These are phyloP conservation scores for Catharanthus roseus DNA, from an alignment of 257 asterid genomes.

Conservation along the genomic window DNA sequence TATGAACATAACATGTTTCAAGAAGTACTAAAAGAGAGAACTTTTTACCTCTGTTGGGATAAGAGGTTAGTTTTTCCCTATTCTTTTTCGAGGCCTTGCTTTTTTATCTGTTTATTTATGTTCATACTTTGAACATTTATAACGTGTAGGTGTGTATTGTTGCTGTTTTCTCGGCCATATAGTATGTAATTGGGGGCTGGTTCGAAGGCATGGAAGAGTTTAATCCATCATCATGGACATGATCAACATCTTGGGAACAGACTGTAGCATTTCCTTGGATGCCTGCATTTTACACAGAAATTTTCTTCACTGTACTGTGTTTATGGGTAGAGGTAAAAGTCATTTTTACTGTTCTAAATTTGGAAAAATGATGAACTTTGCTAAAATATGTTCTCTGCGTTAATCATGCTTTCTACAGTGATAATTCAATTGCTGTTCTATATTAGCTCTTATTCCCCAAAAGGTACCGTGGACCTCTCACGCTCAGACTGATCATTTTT, in stretches of 20 bases:
- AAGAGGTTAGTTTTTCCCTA: slow-evolving; percentile 42
- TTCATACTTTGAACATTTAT: slow-evolving; percentile 12
- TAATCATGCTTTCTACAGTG: neutral
- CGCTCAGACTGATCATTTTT: no score
- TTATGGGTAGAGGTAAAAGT: slow-evolving; percentile 66
- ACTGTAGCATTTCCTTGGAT: slow-evolving; percentile 63
- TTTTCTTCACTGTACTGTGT: slow-evolving; percentile 69
- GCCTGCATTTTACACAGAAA: slow-evolving; percentile 77
- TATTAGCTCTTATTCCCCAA: neutral
- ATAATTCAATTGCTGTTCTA: neutral
- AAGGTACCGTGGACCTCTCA: no score
- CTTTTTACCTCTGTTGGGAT: slow-evolving; percentile 67
- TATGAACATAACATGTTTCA: slow-evolving; percentile 69
- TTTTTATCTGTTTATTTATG: slow-evolving; percentile 6
- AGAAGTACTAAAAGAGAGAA: slow-evolving; percentile 52
- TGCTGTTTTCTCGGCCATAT: slow-evolving; percentile 54
- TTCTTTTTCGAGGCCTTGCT: slow-evolving; percentile 2
- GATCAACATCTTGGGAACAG: slow-evolving; percentile 29
- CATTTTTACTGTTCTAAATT: neutral
- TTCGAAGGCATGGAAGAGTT: slow-evolving; percentile 31
- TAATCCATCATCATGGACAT: slow-evolving; percentile 50
- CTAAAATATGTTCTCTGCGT: neutral
- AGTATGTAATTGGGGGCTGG: slow-evolving; percentile 48
- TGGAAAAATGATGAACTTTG: neutral
- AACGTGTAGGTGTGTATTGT: slow-evolving; percentile 50